Base-by-base conservation (phyloP, 2,329 filamentous ascomycete genomes). In the Aspergillus chevalieri region DNA sequence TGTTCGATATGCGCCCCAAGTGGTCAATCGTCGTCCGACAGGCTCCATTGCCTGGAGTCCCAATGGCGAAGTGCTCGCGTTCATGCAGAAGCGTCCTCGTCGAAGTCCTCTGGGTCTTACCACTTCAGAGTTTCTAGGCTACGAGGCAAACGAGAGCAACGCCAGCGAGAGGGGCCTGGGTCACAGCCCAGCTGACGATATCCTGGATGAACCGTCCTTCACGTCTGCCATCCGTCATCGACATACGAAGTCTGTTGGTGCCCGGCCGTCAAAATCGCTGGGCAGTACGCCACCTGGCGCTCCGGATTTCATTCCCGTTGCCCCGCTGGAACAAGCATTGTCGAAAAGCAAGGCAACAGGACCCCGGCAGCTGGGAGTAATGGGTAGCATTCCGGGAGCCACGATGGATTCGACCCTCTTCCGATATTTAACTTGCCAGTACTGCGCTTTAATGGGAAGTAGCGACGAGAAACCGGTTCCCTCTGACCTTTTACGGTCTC, bases 31-130 rank as follows among this genome's bases (percentile, higher is more conserved):
- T 51, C 74, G 79, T 34, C 77, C 77, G 48, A 68, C 80, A 58
- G 80, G 80, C 58, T 73, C 80, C 1, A 70, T 82, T 52, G 76
- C 76, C 39, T 75, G 82, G 64, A 81, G 79, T 43, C 77, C 81
- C 24, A 75, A 72, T 53, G 81, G 81, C 17, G 78, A 81, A 45
- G 68, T 84, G 46, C 71, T 76, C 48, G 74, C 76, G 26, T 79
- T 82, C 51, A 70, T 71, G 22, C 79, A 83, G 60, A 76, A 72
- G 56, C 71, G 79, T 52, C 68, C 70, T 19, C 67, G 68, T 22
- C 73, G 68, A 47, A 71, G 71, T 50, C 65, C 65, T 38, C 64
- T 70, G 28, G 70, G 67, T 21, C 62, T 72, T 48, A 71, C 71
- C 21, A 59, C 67, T 15, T 57, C 67, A 2, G 68, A 72, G 36